These are phyloP conservation scores for Jaltomata sinuosa DNA, from an alignment of 257 asterid species.

Conservation along the genomic window DNA sequence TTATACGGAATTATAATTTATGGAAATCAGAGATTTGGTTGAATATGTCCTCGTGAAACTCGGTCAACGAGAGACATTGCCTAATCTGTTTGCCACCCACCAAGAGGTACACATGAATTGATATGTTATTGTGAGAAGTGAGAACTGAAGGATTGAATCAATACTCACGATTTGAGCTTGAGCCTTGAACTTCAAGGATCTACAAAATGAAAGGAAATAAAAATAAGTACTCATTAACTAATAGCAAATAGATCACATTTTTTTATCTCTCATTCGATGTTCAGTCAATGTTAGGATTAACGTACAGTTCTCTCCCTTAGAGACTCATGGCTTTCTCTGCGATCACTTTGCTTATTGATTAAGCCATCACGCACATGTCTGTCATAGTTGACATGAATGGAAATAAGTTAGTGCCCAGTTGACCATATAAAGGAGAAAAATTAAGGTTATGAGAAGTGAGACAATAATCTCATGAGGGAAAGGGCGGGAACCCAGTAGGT, in stretches of 20 bases:
- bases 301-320: slow-evolving; percentile 38
- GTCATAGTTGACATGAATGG: slow-evolving; percentile 21
- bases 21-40: neutral
- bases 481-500: neutral
- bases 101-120: slow-evolving; percentile 5
- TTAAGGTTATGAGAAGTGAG: neutral
- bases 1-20: neutral
- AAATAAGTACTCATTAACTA: neutral
- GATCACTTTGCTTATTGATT: slow-evolving; percentile 18
- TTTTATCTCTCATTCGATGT: neutral
- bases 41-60: neutral
- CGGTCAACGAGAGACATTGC: neutral
- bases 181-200: slow-evolving; percentile 31
- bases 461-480: neutral
- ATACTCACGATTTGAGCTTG: slow-evolving; percentile 48
- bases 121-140: slow-evolving; percentile 2
- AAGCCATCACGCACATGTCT: slow-evolving; percentile 31
- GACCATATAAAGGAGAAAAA: neutral
- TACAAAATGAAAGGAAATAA: slow-evolving; percentile 22
- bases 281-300: neutral
- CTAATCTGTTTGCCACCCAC: neutral
- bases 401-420: neutral
- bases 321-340: slow-evolving; percentile 12
- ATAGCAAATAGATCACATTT: neutral
- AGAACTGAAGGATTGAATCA: slow-evolving; percentile 5